Evolutionary conservation across 257 asterid species (phyloP), one percentile per base, ranked within the genome.

Genomic region (Plantago elongata): DNA sequence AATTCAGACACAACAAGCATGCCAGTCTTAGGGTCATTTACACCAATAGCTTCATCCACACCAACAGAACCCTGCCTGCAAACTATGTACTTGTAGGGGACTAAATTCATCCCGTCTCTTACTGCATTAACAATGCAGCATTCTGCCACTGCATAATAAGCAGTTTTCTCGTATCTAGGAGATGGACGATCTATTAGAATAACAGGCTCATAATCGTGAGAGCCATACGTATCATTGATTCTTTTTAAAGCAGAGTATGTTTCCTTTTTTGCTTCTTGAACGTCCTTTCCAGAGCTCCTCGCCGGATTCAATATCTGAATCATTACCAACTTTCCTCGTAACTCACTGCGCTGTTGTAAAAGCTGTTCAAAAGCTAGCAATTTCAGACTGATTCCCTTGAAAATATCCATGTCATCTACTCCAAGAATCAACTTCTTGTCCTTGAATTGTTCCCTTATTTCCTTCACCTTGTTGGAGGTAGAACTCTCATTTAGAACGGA

Each of bases 91-190:
- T 90, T 84, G 61, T 87, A 90, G 0, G 97, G 97, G 55, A 90
- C 95, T 78, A 90, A 82, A 75, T 90, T 90, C 97, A 90, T 87
- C 8, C 97, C 97, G 67, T 90, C 97, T 75, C 97, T 87, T 52
- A 90, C 97, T 7, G 95, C 97, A 73, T 90, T 90, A 46, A 90
- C 97, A 45, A 90, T 79, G 74, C 98, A 90, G 51, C 98, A 90
- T 48, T 90, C 97, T 0, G 97, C 96, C 67, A 87, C 54, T 54
- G 95, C 90, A 76, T 87, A 90, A 64, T 88, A 90, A 27, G 95
- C 98, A 46, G 87, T 83, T 67, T 90, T 90, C 82, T 90, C 96
- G 52, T 70, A 71, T 50, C 89, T 94, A 67, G 93, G 80, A 66
- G 83, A 80, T 9, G 76, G 83, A 48, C 95, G 90, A 66, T 87